Evolutionary conservation across 1,139 yeast species (phyloP).

Genomic region (Suhomyces coccinellae): DNA sequence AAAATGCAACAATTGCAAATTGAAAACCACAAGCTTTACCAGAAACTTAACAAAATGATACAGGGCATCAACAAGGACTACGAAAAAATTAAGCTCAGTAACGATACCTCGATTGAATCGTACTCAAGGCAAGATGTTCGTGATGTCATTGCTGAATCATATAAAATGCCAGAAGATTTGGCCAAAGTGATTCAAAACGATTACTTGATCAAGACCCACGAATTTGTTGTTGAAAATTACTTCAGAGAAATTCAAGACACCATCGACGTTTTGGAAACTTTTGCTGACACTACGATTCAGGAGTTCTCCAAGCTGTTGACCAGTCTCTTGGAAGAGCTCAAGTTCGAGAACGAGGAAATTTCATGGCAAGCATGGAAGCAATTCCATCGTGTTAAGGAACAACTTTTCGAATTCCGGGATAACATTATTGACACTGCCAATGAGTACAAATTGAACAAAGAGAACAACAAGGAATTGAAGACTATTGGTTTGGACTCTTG

Average conservation of each 20-base stretch:
- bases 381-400: constrained; percentile 58
- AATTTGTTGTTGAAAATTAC: constrained; percentile 34
- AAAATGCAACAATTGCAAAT: constrained; percentile 44
- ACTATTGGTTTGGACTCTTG: constrained; percentile 47
- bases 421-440: constrained; percentile 48
- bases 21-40: constrained; percentile 46
- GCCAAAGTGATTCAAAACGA: constrained; percentile 34
- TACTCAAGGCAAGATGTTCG: constrained; percentile 62
- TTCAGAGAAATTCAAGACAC: constrained; percentile 52
- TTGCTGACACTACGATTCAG: constrained; percentile 63
- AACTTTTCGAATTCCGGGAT: constrained; percentile 57
- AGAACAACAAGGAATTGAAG: constrained; percentile 15
- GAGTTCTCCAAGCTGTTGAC: constrained; percentile 49
- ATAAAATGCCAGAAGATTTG: constrained; percentile 35
- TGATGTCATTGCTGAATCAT: constrained; percentile 44
- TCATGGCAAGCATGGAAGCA: constrained; percentile 70
- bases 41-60: constrained; percentile 46
- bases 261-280: constrained; percentile 67
- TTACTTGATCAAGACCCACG: constrained; percentile 37
- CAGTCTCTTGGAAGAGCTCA: constrained; percentile 30
- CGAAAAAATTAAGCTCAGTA: constrained; percentile 42
- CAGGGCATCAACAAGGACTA: constrained; percentile 51
- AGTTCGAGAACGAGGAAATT: constrained; percentile 33
- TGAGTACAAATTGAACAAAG: constrained; percentile 30
- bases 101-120: constrained; percentile 26